Percentiles rank a stretch among this genome's conserved stretches.
Conservation (phyloP, 768 basidiomycete genomes). For the Pisolithus albus region DNA sequence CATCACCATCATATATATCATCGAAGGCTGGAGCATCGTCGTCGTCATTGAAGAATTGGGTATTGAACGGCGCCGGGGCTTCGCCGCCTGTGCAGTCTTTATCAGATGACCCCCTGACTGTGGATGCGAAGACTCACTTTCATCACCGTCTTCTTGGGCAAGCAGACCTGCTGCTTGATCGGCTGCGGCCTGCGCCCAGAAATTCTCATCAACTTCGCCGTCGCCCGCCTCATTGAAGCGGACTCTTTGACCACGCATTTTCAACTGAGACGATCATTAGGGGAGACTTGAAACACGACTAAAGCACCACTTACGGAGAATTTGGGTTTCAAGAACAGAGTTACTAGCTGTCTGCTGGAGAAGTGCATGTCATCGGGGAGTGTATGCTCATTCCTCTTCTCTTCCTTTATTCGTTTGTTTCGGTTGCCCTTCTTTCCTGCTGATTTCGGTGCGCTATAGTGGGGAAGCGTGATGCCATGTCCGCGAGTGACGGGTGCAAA, state of each 20-base stretch:
- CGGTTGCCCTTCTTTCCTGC: conserved; percentile 30
- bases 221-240: conserved; percentile 53
- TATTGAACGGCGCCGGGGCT: conserved; percentile 73
- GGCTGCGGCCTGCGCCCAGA: conserved; percentile 95
- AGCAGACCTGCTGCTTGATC: conserved; percentile 61
- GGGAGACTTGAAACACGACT: neutral
- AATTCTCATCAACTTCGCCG: conserved; percentile 91
- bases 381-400: conserved; percentile 67
- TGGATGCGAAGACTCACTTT: conserved; percentile 39
- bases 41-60: conserved; percentile 96
- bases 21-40: conserved; percentile 74
- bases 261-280: conserved; percentile 48
- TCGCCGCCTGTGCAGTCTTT: conserved; percentile 30
- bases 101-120: neutral
- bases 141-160: conserved; percentile 52
- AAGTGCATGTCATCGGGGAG: conserved; percentile 99
- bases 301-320: conserved; percentile 62
- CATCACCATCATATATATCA: conserved; percentile 43
- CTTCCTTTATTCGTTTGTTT: conserved; percentile 44
- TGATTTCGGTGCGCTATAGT: conserved; percentile 32
- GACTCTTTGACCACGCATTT: conserved; percentile 75
- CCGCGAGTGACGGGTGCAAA: conserved; percentile 75
- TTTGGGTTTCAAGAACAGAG: conserved; percentile 93
- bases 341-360: conserved; percentile 80
- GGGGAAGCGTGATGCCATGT: conserved; percentile 60